These are phyloP conservation scores for Phaeophleospora eucalypticola DNA, from an alignment of 2,329 filamentous ascomycete species.

Conservation along the genomic window DNA sequence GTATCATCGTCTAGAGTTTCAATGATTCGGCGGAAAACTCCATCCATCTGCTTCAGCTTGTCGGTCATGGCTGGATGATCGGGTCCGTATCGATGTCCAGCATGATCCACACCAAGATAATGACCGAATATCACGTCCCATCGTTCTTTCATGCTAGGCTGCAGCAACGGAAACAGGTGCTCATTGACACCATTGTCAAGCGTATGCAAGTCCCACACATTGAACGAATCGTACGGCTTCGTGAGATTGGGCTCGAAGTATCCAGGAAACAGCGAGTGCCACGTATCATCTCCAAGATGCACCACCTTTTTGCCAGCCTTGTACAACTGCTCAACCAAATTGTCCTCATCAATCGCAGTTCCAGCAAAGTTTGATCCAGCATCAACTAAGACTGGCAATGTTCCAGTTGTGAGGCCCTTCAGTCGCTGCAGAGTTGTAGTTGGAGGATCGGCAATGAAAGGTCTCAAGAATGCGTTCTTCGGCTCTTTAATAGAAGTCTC, in stretches of 20 bases:
- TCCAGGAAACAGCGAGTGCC: conserved; percentile 88
- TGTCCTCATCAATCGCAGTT: conserved; percentile 92
- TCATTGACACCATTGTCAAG: conserved; percentile 93
- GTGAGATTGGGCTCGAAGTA: conserved; percentile 88
- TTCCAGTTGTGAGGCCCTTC: conserved; percentile 92
- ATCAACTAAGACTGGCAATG: conserved; percentile 90
- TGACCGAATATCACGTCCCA: conserved; percentile 98
- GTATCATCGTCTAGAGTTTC: conserved; percentile 75
- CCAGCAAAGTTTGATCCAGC: conserved; percentile 93
- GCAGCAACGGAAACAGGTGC: conserved; percentile 80
- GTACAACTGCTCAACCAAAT: conserved; percentile 61
- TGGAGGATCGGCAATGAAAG: conserved; percentile 95
- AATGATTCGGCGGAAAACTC: conserved; percentile 68
- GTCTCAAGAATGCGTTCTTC: conserved; percentile 79
- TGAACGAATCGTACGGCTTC: conserved; percentile 90
- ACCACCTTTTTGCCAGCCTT: conserved; percentile 71
- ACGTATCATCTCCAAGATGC: conserved; percentile 96
- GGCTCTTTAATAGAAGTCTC: conserved; percentile 72
- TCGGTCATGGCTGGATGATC: conserved; percentile 86
- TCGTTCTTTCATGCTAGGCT: conserved; percentile 57
- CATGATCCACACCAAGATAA: conserved; percentile 92
- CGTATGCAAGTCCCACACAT: conserved; percentile 96
- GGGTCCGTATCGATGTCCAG: conserved; percentile 91
- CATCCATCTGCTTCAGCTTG: conserved; percentile 89
- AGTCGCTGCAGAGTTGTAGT: conserved; percentile 88